Percentiles rank a stretch among this genome's conserved stretches.
Evolutionary conservation across 2,329 filamentous ascomycete species (phyloP).

Genomic region (Dactylellina drechsleri): DNA sequence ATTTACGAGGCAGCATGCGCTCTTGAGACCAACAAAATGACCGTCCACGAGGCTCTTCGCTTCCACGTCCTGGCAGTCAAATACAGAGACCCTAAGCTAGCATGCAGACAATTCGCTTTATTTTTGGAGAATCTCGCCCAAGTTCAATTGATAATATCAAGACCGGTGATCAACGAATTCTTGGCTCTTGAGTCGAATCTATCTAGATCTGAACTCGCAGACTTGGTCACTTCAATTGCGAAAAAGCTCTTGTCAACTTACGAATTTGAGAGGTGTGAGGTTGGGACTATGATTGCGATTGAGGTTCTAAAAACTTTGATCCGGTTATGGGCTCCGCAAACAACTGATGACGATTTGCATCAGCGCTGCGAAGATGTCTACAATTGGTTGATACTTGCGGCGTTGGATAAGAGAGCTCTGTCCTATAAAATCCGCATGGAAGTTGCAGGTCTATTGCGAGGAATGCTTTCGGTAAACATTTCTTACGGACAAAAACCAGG

Average conservation of each 20-base stretch:
- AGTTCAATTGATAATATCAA: constrained; percentile 56
- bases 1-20: constrained; percentile 56
- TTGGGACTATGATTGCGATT: constrained; percentile 74
- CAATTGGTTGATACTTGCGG: constrained; percentile 75
- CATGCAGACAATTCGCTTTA: constrained; percentile 54
- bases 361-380: constrained; percentile 80
- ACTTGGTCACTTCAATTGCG: constrained; percentile 65
- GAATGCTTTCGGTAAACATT: constrained; percentile 73
- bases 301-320: constrained; percentile 74
- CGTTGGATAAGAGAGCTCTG: constrained; percentile 74
- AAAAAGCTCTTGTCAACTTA: constrained; percentile 67
- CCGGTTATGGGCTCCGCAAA: constrained; percentile 71
- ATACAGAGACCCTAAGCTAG: constrained; percentile 28
- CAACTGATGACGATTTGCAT: constrained; percentile 68
- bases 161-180: constrained; percentile 57
- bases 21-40: constrained; percentile 54
- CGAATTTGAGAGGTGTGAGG: constrained; percentile 78
- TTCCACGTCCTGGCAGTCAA: constrained; percentile 55
- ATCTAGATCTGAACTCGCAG: constrained; percentile 61
- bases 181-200: constrained; percentile 56
- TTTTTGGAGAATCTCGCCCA: constrained; percentile 56
- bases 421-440: constrained; percentile 75
- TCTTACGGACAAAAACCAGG: constrained; percentile 72
- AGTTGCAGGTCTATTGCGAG: constrained; percentile 75
- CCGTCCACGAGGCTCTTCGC: constrained; percentile 54